Evolutionary conservation across 345 rosid species (phyloP), one percentile per base, ranked within the genome.

Genomic region (Salix viminalis): DNA sequence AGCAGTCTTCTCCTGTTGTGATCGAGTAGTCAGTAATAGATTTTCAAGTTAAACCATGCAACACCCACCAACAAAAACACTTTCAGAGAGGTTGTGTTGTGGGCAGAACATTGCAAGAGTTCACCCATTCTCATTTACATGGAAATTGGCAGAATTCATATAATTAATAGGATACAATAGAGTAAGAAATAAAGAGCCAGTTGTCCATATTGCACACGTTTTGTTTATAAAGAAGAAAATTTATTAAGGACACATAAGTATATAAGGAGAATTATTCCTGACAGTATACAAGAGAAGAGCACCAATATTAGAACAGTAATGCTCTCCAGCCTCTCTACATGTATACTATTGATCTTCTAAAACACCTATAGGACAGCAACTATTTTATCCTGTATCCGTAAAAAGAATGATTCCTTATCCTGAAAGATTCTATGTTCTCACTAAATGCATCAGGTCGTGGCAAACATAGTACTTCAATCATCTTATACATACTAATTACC

Each of bases 11-110:
- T 41, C 26, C 58, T 28, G 12, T 62, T 34, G 34, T 23, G 19
- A 34, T 46, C 39, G 37, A 44, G 48, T 11, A 15, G 56, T 34
- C 19, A 28, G 13, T 18, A 56, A 72, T 10, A 41, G 39, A 11
- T 58, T 58, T 58, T 58, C 62, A n/a, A 58, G 15, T n/a, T 58
- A 37, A 58, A 64, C 75, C 75, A 54, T 54, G 42, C n/a, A 54
- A 10, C 30, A 34, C 42, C 7, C 56, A 24, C 4, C 67, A 50
- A 15, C 44, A 19, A 58, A 30, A 26, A 28, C 70, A 74, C 68
- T 30, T 8, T 21, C 61, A 44, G 19, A 28, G 70, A 30, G 44
- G 32, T 26, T 37, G 62, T 4, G 2, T 15, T 8, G 36, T 4
- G 56, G 56, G 26, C 48, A 56, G 34, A n/a, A 28, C 60, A 23